Conservation (phyloP, 805 yeast genomes). For the Cyberlindnera sargentensis region DNA sequence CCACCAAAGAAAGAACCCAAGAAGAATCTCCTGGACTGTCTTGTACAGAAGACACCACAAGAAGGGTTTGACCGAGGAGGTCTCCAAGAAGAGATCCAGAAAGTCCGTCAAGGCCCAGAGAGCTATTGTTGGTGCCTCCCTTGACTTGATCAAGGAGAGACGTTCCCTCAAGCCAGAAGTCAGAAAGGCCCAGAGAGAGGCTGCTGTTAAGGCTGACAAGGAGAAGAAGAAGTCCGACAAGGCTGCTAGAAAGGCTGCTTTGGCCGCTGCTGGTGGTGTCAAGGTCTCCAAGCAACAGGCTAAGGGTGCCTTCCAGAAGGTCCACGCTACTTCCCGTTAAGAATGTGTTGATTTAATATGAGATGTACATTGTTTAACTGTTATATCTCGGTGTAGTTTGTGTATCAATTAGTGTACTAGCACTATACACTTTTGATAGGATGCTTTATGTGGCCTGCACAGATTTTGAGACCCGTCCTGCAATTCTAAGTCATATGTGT, state of each 20-base stretch:
- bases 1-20: conserved; percentile 99
- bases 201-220: conserved; percentile 75
- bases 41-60: conserved; percentile 99
- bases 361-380: conserved; percentile 10
- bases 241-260: conserved; percentile 89
- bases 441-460: no score
- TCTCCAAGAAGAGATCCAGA: conserved; percentile 93
- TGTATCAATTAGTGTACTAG: no score
- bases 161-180: conserved; percentile 93
- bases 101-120: conserved; percentile 98
- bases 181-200: conserved; percentile 96
- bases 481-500: no score
- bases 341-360: conserved; percentile 14
- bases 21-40: conserved; percentile 99
- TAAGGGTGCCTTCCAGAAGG: conserved; percentile 98
- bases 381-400: background rate
- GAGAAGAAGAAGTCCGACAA: conserved; percentile 87
- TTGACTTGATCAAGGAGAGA: conserved; percentile 97
- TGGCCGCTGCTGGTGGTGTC: conserved; percentile 68
- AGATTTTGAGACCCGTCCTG: no score
- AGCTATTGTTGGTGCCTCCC: conserved; percentile 99
- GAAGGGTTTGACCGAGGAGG: conserved; percentile 99
- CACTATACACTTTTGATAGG: no score
- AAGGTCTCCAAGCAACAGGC: conserved; percentile 92
- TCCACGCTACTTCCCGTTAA: conserved; percentile 95